Conservation (phyloP, 2,329 filamentous ascomycete species). For the Stachybotrys chlorohalonatus region DNA sequence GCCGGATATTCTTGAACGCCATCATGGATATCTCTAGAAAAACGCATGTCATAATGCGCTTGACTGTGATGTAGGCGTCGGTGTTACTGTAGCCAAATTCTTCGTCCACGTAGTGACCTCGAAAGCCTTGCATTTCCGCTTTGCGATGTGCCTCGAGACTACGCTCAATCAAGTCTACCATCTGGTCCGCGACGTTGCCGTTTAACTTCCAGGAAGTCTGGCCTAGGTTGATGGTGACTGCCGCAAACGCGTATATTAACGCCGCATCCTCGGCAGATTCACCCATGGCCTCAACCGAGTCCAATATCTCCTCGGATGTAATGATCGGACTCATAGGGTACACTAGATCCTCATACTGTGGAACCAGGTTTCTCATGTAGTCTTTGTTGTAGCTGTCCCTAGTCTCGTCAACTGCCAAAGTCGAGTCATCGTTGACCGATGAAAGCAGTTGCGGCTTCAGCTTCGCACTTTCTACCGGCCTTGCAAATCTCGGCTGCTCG, state of each 20-base stretch:
- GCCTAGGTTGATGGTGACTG: slow-evolving; percentile 26
- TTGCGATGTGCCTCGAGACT: slow-evolving; percentile 18
- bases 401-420: neutral
- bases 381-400: slow-evolving; percentile 8
- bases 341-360: slow-evolving; percentile 11
- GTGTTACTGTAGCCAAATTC: neutral
- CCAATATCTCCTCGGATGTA: slow-evolving; percentile 9
- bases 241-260: slow-evolving; percentile 24
- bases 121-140: slow-evolving; percentile 10
- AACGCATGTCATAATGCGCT: slow-evolving; percentile 37
- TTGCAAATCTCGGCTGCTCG: neutral
- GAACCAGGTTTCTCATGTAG: slow-evolving; percentile 9
- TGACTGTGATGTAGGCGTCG: slow-evolving; percentile 15
- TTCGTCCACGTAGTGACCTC: slow-evolving; percentile 6
- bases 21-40: slow-evolving; percentile 43
- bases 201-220: slow-evolving; percentile 18
- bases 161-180: slow-evolving; percentile 17
- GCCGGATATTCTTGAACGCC: slow-evolving; percentile 34
- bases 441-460: neutral
- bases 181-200: slow-evolving; percentile 17
- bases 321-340: slow-evolving; percentile 12
- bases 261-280: slow-evolving; percentile 18
- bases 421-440: neutral
- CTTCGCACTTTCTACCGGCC: neutral
- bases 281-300: slow-evolving; percentile 11